phyloP scores from a whole-genome alignment of 768 basidiomycete species.

The Lactarius sanguifluus region DNA sequence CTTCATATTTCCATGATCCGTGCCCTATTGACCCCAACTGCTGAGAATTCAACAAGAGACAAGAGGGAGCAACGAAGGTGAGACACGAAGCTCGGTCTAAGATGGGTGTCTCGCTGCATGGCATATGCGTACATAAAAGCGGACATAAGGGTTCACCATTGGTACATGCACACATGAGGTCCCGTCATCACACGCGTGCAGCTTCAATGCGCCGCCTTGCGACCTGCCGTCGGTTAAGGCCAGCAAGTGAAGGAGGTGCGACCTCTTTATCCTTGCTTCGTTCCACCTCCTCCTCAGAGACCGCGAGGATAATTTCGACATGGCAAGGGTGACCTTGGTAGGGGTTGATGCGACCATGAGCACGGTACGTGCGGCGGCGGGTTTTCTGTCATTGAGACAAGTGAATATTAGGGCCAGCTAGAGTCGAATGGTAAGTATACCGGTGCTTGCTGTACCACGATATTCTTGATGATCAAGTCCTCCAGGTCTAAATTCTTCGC shows the following conservation, averaged over 20 bases:
- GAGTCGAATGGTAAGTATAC: constrained; percentile 47
- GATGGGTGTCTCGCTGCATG: constrained; percentile 23
- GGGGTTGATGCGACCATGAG: constrained; percentile 96
- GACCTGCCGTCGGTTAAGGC: constrained; percentile 82
- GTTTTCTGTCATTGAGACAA: constrained; percentile 66
- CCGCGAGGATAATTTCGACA: constrained; percentile 89
- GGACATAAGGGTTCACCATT: constrained; percentile 30
- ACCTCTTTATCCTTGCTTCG: constrained; percentile 84
- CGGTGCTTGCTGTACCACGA: constrained; percentile 97
- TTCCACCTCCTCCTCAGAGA: constrained; percentile 80
- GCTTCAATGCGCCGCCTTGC: constrained; percentile 89
- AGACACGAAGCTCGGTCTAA: background rate
- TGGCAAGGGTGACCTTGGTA: constrained; percentile 99
- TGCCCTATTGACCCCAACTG: background rate
- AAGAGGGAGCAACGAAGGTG: background rate
- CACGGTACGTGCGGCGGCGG: constrained; percentile 98
- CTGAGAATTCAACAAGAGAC: background rate
- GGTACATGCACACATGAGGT: constrained; percentile 33
- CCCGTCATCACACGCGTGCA: constrained; percentile 48
- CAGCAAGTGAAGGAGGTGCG: constrained; percentile 50
- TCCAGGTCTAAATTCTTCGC: constrained; percentile 94
- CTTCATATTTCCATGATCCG: background rate
- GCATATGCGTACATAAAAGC: constrained; percentile 29
- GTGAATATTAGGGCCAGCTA: background rate
- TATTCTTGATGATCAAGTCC: constrained; percentile 92